Conservation (phyloP, 2,329 filamentous ascomycete genomes). For the Lizonia empirigonia region DNA sequence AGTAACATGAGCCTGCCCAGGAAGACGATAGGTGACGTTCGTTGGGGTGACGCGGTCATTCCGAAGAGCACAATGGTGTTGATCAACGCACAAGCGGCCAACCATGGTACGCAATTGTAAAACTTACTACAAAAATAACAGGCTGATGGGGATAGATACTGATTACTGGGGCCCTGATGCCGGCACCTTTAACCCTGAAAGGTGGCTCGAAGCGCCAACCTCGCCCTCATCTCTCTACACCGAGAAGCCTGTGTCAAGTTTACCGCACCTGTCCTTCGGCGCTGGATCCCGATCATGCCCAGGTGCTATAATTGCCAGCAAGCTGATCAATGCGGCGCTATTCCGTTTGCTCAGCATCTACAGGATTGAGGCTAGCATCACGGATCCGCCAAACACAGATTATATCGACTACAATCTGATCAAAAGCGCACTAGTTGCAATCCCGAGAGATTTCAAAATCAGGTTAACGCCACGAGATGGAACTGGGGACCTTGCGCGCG, state of each 20-base stretch:
- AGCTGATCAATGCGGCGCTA: conserved; percentile 58
- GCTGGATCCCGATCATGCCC: conserved; percentile 59
- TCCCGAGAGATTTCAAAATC: conserved; percentile 64
- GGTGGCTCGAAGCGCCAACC: background rate
- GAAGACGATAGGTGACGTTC: conserved; percentile 57
- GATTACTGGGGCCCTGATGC: background rate
- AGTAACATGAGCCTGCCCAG: conserved; percentile 59
- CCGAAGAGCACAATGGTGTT: conserved; percentile 21
- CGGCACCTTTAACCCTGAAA: background rate
- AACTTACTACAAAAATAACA: too few relatives aligned
- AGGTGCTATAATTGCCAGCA: conserved; percentile 58
- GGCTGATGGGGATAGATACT: background rate
- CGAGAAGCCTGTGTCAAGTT: background rate
- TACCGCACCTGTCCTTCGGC: conserved; percentile 54
- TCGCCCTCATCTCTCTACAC: background rate
- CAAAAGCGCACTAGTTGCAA: conserved; percentile 64
- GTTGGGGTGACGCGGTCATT: conserved; percentile 59
- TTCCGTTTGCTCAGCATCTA: conserved; percentile 58
- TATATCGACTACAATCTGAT: conserved; percentile 67
- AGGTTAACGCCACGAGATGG: conserved; percentile 59
- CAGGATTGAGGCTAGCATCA: conserved; percentile 56
- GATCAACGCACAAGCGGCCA: background rate
- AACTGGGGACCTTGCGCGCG: conserved; percentile 36
- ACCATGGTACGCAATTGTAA: background rate
- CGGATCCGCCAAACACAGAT: conserved; percentile 63